These are phyloP conservation scores for Podospora tetraspora DNA, from an alignment of 495 filamentous ascomycete genomes.

Conservation along the genomic window DNA sequence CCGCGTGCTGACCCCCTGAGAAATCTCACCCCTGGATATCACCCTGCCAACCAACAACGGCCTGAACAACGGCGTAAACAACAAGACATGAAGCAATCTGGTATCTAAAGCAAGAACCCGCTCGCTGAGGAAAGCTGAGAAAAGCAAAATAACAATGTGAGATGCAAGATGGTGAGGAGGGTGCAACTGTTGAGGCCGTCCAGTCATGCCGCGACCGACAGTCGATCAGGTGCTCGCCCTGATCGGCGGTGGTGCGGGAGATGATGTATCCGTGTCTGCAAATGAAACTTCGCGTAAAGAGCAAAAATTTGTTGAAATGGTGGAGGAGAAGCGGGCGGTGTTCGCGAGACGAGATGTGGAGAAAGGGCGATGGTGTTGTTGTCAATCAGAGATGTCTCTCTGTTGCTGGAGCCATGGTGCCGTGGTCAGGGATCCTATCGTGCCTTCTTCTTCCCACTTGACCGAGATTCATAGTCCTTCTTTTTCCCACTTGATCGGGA, in stretches of 20 bases:
- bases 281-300: not conserved
- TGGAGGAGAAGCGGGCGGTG: not conserved
- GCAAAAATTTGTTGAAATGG: not conserved
- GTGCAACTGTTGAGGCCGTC: not conserved
- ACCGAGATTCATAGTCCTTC: no score
- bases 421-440: no score
- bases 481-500: no score
- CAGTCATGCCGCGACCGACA: not conserved
- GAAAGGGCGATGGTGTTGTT: not conserved
- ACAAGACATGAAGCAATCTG: not conserved
- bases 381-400: no score
- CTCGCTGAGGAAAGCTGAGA: not conserved
- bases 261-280: not conserved
- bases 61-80: not conserved
- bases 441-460: no score
- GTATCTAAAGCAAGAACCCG: not conserved
- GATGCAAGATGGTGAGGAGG: not conserved
- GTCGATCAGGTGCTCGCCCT: not conserved
- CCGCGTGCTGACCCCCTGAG: not conserved
- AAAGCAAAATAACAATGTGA: not conserved
- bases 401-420: no score
- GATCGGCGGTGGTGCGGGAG: not conserved
- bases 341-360: not conserved
- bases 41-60: not conserved
- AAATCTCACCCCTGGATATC: not conserved